Percentiles rank a stretch among this genome's conserved stretches.
Evolutionary conservation across 2,329 filamentous ascomycete genomes (phyloP).

Genomic region (Diaporthe sp.): DNA sequence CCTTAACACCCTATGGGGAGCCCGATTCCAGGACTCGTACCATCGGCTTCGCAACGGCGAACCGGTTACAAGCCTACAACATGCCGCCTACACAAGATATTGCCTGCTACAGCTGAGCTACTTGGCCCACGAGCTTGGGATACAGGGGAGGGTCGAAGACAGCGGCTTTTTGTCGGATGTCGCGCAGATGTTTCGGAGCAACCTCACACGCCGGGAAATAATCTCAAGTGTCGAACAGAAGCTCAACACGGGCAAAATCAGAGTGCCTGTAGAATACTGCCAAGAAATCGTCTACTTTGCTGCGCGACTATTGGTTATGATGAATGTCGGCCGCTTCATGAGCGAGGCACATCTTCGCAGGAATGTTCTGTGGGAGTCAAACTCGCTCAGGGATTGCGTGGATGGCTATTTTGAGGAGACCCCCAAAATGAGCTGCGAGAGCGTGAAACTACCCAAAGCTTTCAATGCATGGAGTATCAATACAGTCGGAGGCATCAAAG

Average conservation of each 20-base stretch:
- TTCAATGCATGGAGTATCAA: conserved; percentile 45
- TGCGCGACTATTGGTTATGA: not conserved
- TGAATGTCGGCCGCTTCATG: not conserved
- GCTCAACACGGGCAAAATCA: not conserved
- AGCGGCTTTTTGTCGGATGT: not conserved
- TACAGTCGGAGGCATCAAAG: conserved; percentile 52
- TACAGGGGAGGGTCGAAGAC: not conserved
- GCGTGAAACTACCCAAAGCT: conserved; percentile 39
- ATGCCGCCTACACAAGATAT: not conserved
- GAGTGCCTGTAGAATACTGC: not conserved
- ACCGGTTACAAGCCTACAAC: not conserved
- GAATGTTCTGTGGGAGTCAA: not conserved
- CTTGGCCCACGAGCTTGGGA: not conserved
- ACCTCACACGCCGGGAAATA: not conserved
- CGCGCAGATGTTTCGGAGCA: not conserved
- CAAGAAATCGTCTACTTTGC: not conserved
- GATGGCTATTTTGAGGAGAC: not conserved
- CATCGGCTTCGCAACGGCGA: not conserved
- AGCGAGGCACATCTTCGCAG: not conserved
- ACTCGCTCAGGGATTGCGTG: not conserved
- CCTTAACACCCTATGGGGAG: not conserved
- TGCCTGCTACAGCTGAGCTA: not conserved
- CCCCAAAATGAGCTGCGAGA: not conserved
- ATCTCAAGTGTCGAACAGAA: not conserved
- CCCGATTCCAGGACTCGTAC: not conserved